These are phyloP conservation scores for Ceratocystis diversiconidia DNA, from an alignment of 2,329 filamentous ascomycete genomes.

Conservation along the genomic window DNA sequence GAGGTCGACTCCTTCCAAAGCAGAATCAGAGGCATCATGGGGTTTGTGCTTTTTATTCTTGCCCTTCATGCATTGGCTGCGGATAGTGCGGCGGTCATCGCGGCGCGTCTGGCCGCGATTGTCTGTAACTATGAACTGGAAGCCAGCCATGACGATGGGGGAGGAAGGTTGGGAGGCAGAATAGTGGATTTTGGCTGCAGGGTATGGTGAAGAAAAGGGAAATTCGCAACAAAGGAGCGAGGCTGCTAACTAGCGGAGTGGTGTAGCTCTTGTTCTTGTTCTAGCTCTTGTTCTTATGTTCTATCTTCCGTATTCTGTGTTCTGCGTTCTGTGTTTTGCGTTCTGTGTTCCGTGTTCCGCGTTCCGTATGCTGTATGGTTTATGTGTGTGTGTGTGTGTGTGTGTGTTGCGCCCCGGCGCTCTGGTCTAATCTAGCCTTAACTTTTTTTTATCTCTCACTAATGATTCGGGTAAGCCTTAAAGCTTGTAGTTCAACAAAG, in stretches of 20 bases:
- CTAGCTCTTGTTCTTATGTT: no score
- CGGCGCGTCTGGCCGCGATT: slow-evolving; percentile 18
- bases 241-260: no score
- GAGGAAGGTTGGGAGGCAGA: background rate
- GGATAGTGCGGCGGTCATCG: slow-evolving; percentile 17
- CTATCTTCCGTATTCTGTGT: no score
- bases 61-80: slow-evolving; percentile 18
- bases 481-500: background rate
- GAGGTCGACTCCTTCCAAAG: background rate
- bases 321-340: no score
- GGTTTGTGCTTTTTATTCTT: slow-evolving; percentile 15
- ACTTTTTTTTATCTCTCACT: background rate
- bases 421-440: background rate
- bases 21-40: background rate
- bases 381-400: background rate
- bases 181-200: background rate
- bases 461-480: background rate
- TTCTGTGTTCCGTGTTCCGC: no score
- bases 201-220: no score
- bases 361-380: no score
- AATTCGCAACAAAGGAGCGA: no score
- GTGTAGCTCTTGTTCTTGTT: no score
- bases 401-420: background rate
- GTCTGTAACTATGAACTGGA: slow-evolving; percentile 19
- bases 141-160: slow-evolving; percentile 12